phyloP scores from a whole-genome alignment of 2,329 filamentous ascomycete genomes.

The Exserohilum turcica region DNA sequence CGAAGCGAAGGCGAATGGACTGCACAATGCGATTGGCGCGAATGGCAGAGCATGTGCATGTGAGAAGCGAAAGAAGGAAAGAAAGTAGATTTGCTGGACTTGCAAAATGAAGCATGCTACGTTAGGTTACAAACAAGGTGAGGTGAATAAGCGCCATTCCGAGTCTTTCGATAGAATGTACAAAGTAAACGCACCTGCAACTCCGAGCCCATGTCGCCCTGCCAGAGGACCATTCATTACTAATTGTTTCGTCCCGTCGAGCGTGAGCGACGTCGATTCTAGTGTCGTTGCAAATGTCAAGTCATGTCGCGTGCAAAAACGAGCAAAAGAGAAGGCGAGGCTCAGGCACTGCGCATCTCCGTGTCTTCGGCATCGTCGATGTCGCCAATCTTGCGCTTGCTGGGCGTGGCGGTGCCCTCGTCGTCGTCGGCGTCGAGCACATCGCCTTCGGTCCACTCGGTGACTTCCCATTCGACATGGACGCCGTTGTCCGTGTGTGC shows the following conservation, averaged over 20 bases:
- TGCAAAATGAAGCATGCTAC: not conserved
- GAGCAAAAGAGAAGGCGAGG: not conserved
- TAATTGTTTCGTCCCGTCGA: conserved; percentile 13
- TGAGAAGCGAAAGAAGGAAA: not conserved
- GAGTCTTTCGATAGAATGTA: conserved; percentile 13
- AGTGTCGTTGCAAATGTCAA: conserved; percentile 15
- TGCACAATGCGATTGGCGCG: not conserved
- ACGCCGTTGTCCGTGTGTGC: conserved; percentile 68
- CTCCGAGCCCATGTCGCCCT: conserved; percentile 22
- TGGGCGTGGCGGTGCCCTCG: conserved; percentile 31
- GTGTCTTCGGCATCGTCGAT: conserved; percentile 37
- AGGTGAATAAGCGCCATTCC: conserved; percentile 16
- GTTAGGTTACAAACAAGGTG: conserved; percentile 5
- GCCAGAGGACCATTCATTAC: conserved; percentile 14
- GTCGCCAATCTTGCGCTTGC: conserved; percentile 46
- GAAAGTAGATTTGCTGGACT: not conserved
- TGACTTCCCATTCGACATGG: conserved; percentile 80
- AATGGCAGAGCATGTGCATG: not conserved
- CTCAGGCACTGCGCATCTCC: conserved; percentile 38
- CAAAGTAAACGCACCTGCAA: conserved; percentile 19
- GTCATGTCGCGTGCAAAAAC: conserved; percentile 3
- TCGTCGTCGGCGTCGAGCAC: conserved; percentile 48
- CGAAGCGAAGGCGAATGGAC: not conserved
- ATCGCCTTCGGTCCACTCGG: conserved; percentile 63
- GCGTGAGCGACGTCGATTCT: conserved; percentile 38